These are phyloP conservation scores for Plasmodium sp. DNA, from an alignment of 169 alveolate genomes.

Conservation along the genomic window DNA sequence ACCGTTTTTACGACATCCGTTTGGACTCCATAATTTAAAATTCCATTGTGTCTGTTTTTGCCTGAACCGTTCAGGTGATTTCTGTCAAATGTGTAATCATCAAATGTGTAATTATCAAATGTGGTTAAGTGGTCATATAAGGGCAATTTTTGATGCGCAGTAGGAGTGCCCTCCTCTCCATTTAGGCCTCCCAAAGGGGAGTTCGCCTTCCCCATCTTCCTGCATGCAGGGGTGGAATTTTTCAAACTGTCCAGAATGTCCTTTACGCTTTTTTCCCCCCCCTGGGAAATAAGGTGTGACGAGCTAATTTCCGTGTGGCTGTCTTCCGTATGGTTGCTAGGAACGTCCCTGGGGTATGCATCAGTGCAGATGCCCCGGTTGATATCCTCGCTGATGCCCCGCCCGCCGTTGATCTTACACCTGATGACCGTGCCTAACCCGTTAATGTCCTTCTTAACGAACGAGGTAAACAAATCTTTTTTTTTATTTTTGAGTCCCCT, in stretches of 20 bases:
- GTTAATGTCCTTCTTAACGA: slow-evolving; percentile 14
- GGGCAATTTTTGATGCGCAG: not conserved
- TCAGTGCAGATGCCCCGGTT: not conserved
- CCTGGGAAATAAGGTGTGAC: not conserved
- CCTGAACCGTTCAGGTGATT: slow-evolving; percentile 5
- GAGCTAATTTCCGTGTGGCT: not conserved
- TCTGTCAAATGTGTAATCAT: not conserved
- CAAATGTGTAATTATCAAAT: not conserved
- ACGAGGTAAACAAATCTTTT: not conserved
- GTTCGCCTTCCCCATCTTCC: not conserved
- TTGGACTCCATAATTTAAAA: not conserved
- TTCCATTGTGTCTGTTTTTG: not conserved
- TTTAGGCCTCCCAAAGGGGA: not conserved
- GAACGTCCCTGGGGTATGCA: not conserved
- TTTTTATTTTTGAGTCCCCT: slow-evolving; percentile 23
- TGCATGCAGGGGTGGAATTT: not conserved
- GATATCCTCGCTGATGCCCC: not conserved
- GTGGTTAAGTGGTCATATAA: not conserved
- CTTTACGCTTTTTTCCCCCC: not conserved
- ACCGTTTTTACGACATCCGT: not conserved
- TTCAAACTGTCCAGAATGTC: not conserved
- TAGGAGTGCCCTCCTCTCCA: not conserved
- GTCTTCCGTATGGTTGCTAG: not conserved
- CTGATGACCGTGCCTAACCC: not conserved
- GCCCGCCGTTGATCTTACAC: slow-evolving; percentile 25